A percentile compares a stretch with the other conserved stretches of the same genome.
Conservation (phyloP, 1,139 yeast genomes). For the Debaryomyces subglobosus region DNA sequence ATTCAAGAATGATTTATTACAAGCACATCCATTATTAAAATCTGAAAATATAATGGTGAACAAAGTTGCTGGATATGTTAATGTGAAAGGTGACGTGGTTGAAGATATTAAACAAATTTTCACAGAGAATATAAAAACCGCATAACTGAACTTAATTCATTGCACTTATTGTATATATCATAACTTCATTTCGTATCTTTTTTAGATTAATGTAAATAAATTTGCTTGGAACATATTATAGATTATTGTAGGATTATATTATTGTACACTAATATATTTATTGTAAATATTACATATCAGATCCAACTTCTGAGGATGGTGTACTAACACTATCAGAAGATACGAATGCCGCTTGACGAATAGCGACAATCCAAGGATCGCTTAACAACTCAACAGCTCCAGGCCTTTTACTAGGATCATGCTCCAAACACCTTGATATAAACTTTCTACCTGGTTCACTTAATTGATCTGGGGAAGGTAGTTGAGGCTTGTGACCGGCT, state of each 20-base stretch:
- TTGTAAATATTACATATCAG: constrained; percentile 13
- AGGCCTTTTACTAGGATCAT: constrained; percentile 79
- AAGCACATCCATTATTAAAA: constrained; percentile 46
- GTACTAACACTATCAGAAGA: constrained; percentile 40
- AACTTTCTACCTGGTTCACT: constrained; percentile 74
- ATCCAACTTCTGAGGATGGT: constrained; percentile 40
- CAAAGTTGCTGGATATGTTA: constrained; percentile 40
- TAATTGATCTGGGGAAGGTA: constrained; percentile 79
- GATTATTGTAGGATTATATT: background rate
- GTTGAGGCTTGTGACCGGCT: constrained; percentile 87
- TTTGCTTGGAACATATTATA: background rate
- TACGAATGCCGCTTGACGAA: constrained; percentile 71
- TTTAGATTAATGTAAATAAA: background rate
- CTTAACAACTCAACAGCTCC: constrained; percentile 81
- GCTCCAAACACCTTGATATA: constrained; percentile 75
- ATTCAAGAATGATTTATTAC: constrained; percentile 61
- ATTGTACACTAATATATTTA: background rate
- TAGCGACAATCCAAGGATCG: constrained; percentile 89
- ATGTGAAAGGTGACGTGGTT: constrained; percentile 63
- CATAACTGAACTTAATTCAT: background rate
- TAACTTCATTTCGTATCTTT: constrained; percentile 1
- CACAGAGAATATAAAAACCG: constrained; percentile 19
- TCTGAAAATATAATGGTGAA: constrained; percentile 48
- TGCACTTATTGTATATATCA: constrained; percentile 4
- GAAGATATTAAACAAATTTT: constrained; percentile 43